phyloP scores from a whole-genome alignment of 2,329 filamentous ascomycete genomes.

The Phialophora tarda region DNA sequence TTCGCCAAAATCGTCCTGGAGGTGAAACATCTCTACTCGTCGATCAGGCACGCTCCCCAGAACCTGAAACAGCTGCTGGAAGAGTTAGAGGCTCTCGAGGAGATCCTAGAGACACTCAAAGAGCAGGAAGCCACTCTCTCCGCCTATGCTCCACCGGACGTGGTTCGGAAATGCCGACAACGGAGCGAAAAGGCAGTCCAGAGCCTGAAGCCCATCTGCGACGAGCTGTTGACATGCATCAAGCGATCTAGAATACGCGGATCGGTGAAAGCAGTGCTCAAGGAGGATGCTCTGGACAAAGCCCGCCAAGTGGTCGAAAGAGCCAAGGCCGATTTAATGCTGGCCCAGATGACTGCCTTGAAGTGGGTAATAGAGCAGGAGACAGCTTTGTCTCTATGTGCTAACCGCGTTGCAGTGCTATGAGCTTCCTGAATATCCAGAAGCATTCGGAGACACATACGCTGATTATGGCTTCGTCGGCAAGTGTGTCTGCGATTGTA shows the following conservation, averaged over 20 bases:
- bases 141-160: constrained; percentile 5
- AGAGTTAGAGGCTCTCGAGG: constrained; percentile 17
- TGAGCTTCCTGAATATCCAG: constrained; percentile 17
- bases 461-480: constrained; percentile 1
- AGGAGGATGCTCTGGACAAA: constrained; percentile 16
- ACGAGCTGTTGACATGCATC: constrained; percentile 13
- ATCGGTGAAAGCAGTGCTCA: constrained; percentile 18
- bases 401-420: constrained; percentile 10
- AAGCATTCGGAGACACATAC: constrained; percentile 19
- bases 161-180: constrained; percentile 21
- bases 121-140: constrained; percentile 20
- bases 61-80: constrained; percentile 15
- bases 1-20: constrained; percentile 17
- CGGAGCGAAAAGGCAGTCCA: constrained; percentile 17
- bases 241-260: constrained; percentile 16
- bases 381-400: neutral
- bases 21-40: constrained; percentile 15
- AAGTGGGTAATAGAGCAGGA: constrained; percentile 9
- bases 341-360: constrained; percentile 14
- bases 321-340: constrained; percentile 13
- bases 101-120: constrained; percentile 15
- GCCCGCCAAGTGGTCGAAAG: constrained; percentile 15
- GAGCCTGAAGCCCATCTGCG: constrained; percentile 16
- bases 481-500: neutral
- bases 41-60: constrained; percentile 19